phyloP scores from a whole-genome alignment of 441 rosid genomes.

The Adansonia rubrostipa region DNA sequence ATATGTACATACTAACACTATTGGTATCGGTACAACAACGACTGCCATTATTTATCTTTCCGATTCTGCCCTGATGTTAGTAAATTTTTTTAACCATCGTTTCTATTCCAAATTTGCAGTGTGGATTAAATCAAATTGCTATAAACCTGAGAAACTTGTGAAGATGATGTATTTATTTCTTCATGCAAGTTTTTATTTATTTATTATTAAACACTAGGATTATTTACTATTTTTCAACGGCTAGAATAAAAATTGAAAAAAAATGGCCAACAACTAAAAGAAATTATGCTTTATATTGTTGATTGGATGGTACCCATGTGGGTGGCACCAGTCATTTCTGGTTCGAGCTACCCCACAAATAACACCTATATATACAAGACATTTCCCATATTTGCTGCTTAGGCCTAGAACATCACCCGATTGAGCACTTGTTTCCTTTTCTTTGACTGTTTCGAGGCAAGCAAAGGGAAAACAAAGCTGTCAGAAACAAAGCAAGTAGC shows the following conservation, averaged over 20 bases:
- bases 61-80: no score
- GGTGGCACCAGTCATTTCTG: not conserved
- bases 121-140: no score
- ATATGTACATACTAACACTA: no score
- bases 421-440: not conserved
- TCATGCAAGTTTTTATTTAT: no score
- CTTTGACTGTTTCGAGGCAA: not conserved
- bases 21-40: no score
- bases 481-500: not conserved
- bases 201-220: no score
- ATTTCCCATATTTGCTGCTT: not conserved
- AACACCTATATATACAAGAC: conserved; percentile 3
- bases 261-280: not conserved
- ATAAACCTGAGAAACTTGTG: no score
- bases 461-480: not conserved
- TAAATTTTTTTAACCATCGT: no score
- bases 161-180: no score
- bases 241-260: not conserved
- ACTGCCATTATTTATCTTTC: no score
- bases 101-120: no score
- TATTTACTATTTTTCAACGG: no score
- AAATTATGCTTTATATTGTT: not conserved
- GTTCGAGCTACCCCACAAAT: not conserved
- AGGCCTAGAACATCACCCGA: not conserved
- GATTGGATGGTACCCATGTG: not conserved